Conservation (phyloP, 1,284 basidiomycete species). For the Xanthoconium separans region DNA sequence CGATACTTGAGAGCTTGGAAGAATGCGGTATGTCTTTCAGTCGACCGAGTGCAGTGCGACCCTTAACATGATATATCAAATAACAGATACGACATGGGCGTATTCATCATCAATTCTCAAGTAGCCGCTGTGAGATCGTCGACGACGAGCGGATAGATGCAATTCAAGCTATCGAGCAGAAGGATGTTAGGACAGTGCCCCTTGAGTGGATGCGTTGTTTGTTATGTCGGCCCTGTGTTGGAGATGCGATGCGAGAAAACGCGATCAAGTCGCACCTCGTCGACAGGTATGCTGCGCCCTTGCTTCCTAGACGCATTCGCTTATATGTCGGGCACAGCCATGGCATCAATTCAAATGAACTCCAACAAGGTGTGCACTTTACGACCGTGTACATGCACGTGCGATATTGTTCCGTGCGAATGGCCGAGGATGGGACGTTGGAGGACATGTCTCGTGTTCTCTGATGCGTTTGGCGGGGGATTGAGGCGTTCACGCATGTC, state of each 20-base stretch:
- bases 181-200: not conserved
- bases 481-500: too few species aligned
- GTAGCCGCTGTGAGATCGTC: constrained; percentile 2
- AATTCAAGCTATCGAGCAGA: not conserved
- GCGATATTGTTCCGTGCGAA: not conserved
- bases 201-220: not conserved
- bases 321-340: not conserved
- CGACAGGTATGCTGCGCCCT: not conserved
- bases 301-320: not conserved
- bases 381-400: not conserved
- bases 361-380: constrained; percentile 2
- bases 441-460: too few species aligned
- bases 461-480: too few species aligned
- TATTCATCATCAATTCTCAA: too few species aligned
- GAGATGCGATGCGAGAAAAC: not conserved
- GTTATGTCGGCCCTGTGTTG: too few species aligned
- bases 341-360: not conserved
- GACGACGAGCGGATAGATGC: not conserved
- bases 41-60: not conserved
- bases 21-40: constrained; percentile 3
- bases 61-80: not conserved
- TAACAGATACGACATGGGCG: not conserved
- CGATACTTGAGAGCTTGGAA: not conserved
- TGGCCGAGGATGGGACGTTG: constrained; percentile 1
- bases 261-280: not conserved